Base-by-base conservation (phyloP, 352 stramenopile species). In the Globisporangium cystogenes region DNA sequence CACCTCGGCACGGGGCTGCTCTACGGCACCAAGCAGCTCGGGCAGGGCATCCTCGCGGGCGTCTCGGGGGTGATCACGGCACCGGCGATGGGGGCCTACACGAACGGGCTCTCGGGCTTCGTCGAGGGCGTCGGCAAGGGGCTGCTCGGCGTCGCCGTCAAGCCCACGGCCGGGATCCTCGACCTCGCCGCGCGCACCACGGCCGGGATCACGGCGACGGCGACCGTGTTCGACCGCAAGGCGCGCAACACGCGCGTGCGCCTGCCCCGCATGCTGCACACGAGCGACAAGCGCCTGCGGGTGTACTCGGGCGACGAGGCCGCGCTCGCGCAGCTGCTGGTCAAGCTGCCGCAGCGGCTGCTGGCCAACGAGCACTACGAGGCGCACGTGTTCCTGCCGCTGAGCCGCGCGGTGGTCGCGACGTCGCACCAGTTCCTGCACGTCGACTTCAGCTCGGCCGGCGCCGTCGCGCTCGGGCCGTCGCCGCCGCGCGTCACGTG, bases 41-140 rank as follows among this genome's bases (percentile, higher is more conserved):
- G 93, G 2, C 81, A 96, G 44, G 91, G 89, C 0, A 86, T 98
- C 40, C 74, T 96, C 16, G 84, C 82, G 2, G 92, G 90, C 8
- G 77, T 98, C 8, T 95, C 90, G 0, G 92, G 92, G 2, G 82
- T 98, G 27, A 82, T 98, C 52, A 96, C 91, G 15, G 80, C 96
- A 35, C 92, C 92, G 24, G 86, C 91, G 16, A 72, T 91, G 45
- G 92, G 92, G 4, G 86, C 86, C 1, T 90, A 96, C 59, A 85
- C 93, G 53, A 90, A 95, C 51, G 92, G 92, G 12, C 72, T 96
- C 31, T 72, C 86, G 4, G 89, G 87, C 7, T 97, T 96, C 45
- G 84, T 95, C 18, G 88, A 96, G 53, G 87, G 87, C 8, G 72
- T 97, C 10, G 87, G 86, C 10, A 93, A 90, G 41, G 88, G 88